Conservation (phyloP, 345 rosid species). For the Camelina hispida region DNA sequence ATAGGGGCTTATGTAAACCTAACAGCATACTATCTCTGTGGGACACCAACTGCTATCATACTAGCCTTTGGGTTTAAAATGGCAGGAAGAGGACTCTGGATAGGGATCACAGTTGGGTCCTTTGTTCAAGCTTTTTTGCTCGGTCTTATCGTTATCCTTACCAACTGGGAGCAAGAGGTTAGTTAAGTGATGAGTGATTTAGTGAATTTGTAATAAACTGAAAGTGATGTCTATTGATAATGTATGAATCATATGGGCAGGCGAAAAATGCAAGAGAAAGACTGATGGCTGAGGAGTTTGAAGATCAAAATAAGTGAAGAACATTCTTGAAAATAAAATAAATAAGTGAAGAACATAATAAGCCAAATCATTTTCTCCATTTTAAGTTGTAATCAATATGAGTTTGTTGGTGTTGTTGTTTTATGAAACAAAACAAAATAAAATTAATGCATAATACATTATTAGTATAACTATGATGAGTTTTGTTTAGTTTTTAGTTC, state of each 20-base stretch:
- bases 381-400: background rate
- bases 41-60: slow-evolving; percentile 39
- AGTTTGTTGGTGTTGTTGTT: too few species aligned
- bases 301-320: slow-evolving; percentile 37
- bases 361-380: background rate
- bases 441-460: too few species aligned
- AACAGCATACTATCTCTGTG: slow-evolving; percentile 44
- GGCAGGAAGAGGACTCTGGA: slow-evolving; percentile 46
- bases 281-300: slow-evolving; percentile 36
- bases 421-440: too few species aligned
- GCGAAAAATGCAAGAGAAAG: slow-evolving; percentile 42
- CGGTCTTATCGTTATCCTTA: slow-evolving; percentile 29
- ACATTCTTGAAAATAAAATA: background rate
- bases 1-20: slow-evolving; percentile 45
- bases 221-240: background rate
- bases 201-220: background rate
- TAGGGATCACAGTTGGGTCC: slow-evolving; percentile 45
- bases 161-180: slow-evolving; percentile 49
- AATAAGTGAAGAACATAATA: slow-evolving; percentile 25
- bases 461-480: too few species aligned
- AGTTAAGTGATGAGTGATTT: slow-evolving; percentile 8
- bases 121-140: slow-evolving; percentile 40
- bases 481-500: too few species aligned
- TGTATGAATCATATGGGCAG: slow-evolving; percentile 13
- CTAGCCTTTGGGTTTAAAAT: slow-evolving; percentile 40